These are phyloP conservation scores for Paraconiothyrium brasiliense DNA, from an alignment of 2,329 filamentous ascomycete genomes.

Conservation along the genomic window DNA sequence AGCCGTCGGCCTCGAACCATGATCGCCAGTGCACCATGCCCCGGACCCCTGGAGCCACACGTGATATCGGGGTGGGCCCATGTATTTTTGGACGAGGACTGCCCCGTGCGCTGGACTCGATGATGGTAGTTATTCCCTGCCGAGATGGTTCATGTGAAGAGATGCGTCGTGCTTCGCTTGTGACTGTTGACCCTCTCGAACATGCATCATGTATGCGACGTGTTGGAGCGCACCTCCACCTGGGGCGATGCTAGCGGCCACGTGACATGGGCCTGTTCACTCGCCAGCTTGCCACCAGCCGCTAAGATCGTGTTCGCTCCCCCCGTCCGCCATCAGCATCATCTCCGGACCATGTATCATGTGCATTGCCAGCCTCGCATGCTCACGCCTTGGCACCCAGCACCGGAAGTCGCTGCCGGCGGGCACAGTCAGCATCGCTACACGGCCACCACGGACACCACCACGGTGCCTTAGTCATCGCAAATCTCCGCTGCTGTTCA, in stretches of 20 bases:
- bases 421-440: not conserved
- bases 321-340: not conserved
- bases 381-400: not conserved
- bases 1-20: not conserved
- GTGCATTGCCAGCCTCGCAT: not conserved
- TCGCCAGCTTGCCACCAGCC: not conserved
- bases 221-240: not conserved
- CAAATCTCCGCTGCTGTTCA: conserved; percentile 1
- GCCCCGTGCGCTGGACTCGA: not conserved
- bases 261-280: not conserved
- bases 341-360: conserved; percentile 1
- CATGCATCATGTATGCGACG: not conserved
- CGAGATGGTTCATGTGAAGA: not conserved
- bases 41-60: not conserved
- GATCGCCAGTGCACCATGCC: not conserved
- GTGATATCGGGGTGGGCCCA: not conserved
- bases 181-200: not conserved
- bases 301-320: not conserved
- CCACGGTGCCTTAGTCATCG: not conserved
- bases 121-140: not conserved
- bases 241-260: not conserved
- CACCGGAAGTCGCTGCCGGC: not conserved
- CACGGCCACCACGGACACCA: not conserved
- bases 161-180: not conserved
- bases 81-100: not conserved